phyloP scores from a whole-genome alignment of 208 protist species.

The Jaenimonas drosophilae region DNA sequence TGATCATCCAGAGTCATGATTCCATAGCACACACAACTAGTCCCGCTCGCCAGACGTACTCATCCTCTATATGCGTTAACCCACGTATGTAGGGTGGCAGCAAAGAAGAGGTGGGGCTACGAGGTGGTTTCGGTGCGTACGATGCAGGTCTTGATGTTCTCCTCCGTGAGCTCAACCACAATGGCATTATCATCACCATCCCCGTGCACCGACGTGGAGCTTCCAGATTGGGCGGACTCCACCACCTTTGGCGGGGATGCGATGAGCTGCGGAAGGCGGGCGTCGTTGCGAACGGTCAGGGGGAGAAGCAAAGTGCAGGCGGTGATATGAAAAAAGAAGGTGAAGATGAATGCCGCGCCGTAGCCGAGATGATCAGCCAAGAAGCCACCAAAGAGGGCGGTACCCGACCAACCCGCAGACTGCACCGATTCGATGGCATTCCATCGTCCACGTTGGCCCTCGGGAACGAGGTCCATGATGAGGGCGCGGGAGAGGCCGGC shows the following conservation, averaged over 20 bases:
- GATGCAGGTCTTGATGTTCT: slow-evolving; percentile 20
- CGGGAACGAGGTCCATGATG: slow-evolving; percentile 58
- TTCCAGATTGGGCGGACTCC: no score
- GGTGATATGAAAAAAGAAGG: slow-evolving; percentile 51
- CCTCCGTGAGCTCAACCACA: slow-evolving; percentile 11
- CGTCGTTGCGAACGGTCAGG: slow-evolving; percentile 41
- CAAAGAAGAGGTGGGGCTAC: no score
- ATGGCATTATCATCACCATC: slow-evolving; percentile 1
- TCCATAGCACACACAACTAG: no score
- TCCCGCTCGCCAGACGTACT: no score
- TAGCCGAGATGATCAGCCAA: slow-evolving; percentile 49
- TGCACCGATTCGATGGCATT: slow-evolving; percentile 63
- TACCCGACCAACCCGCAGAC: slow-evolving; percentile 57
- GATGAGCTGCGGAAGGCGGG: no score
- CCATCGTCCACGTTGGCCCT: slow-evolving; percentile 38
- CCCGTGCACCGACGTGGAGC: no score
- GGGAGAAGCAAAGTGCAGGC: slow-evolving; percentile 22
- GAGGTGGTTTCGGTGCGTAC: no score
- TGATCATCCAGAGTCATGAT: no score
- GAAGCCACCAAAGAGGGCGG: slow-evolving; percentile 42
- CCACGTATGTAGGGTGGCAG: no score
- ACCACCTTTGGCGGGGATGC: no score
- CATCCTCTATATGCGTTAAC: no score
- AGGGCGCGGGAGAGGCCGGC: slow-evolving; percentile 38
- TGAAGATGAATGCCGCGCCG: slow-evolving; percentile 58